A percentile compares a stretch with the other conserved stretches of the same genome.
Conservation (phyloP, 2,329 filamentous ascomycete species). For the Trichoderma breve region DNA sequence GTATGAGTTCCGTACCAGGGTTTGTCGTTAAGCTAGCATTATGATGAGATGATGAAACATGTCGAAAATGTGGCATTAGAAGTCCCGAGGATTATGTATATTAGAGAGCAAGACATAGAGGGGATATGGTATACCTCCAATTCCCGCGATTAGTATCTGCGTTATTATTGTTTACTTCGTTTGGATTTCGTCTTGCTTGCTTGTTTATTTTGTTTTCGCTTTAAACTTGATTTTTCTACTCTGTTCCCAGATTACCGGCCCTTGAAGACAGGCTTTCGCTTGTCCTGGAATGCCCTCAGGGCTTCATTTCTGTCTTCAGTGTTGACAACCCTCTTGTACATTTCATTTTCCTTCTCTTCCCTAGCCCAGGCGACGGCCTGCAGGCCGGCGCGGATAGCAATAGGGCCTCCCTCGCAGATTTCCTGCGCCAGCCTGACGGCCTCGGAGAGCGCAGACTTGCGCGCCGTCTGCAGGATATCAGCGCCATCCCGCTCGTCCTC, state of each 20-base stretch:
- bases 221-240: not conserved
- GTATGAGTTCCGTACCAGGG: not conserved
- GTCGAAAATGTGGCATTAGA: not conserved
- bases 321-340: conserved; percentile 78
- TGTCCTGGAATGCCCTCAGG: conserved; percentile 73
- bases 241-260: conserved; percentile 40
- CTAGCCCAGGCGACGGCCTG: conserved; percentile 71
- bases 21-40: not conserved
- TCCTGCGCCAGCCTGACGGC: conserved; percentile 75
- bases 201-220: not conserved
- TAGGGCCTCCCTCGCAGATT: conserved; percentile 86
- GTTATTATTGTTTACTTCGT: not conserved
- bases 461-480: conserved; percentile 54
- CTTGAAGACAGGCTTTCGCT: conserved; percentile 59
- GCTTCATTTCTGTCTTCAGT: conserved; percentile 90
- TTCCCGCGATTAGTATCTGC: not conserved
- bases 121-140: not conserved
- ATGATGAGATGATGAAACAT: not conserved
- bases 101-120: not conserved
- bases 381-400: conserved; percentile 77
- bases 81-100: not conserved
- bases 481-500: conserved; percentile 46
- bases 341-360: conserved; percentile 79
- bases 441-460: conserved; percentile 68
- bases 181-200: not conserved